Base-by-base conservation (phyloP, 2,329 filamentous ascomycete species). In the Tolypocladium sp. region DNA sequence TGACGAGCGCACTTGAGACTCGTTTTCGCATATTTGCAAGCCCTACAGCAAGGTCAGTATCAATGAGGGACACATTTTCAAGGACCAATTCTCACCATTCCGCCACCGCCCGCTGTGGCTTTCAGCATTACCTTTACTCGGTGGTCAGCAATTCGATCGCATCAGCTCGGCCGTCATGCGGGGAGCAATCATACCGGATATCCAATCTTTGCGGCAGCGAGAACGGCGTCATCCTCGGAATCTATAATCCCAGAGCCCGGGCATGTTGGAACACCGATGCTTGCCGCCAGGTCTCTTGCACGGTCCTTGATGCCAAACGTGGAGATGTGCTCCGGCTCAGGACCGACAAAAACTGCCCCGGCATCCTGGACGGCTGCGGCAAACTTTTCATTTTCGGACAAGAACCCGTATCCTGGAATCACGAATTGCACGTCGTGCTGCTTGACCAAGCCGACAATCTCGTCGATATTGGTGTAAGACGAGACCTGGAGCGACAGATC, bases 31-130 rank as follows among this genome's bases (percentile, higher is more conserved):
- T 2, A 81, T 80, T 37, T 82, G 75, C 58, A 87, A 74, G 0
- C 87, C 87, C 56, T 57, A 35, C 7, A 17, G 37, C 30, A 22
- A 22, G n/a, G 42, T 46, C 6, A 46, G n/a, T 46, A n/a, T 38
- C 37, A 37, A 38, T 17, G 37, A 38, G 37, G 13, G 37, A 38
- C 37, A 38, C 13, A 17, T 17, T 17, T 38, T 17, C 13, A 33
- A 37, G 12, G 37, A 17, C 13, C 13, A 1, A 22, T 37, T 15
- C 22, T 51, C 12, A 52, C 56, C 77, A 88, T 87, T 4, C 86
- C 86, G 5, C 86, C 87, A 2, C 86, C 85, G 4, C 82, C 82
- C 35, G 78, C 83, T 0, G 82, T 82, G 1, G 83, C 82, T 69
- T 89, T 89, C 38, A 85, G 73, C 68, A 74, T 73, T n/a, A 55